Conservation (phyloP, 768 basidiomycete genomes). For the Dentipellis fragilis region DNA sequence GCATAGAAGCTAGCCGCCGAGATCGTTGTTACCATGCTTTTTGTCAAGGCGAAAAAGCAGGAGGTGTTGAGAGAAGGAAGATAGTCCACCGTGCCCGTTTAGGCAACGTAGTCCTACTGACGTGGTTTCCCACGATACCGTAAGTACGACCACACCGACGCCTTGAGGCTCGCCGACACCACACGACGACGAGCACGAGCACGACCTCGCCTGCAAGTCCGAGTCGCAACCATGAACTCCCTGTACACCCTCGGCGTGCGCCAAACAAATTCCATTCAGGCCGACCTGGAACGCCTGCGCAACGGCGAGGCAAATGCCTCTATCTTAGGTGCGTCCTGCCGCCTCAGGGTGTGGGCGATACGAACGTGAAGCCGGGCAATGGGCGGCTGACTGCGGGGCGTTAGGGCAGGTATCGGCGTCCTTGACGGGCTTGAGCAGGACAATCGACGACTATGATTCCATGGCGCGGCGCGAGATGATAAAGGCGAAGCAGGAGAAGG, state of each 20-base stretch:
- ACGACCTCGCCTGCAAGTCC: neutral
- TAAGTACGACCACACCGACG: neutral
- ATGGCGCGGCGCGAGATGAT: constrained; percentile 97
- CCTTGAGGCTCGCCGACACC: neutral
- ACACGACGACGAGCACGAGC: no score
- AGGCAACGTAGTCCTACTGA: no score
- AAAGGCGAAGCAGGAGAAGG: constrained; percentile 94
- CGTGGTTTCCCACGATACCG: neutral
- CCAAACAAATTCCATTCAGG: constrained; percentile 80
- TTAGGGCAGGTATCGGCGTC: constrained; percentile 98
- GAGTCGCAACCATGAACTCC: constrained; percentile 63
- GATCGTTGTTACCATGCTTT: no score
- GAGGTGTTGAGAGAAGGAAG: no score
- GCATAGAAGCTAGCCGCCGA: no score
- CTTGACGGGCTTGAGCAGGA: constrained; percentile 85
- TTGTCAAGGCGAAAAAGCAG: no score
- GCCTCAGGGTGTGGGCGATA: neutral
- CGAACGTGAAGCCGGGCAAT: neutral
- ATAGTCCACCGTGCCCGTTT: no score
- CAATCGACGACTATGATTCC: constrained; percentile 94
- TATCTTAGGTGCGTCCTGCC: constrained; percentile 58
- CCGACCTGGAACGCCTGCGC: constrained; percentile 76
- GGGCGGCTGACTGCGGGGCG: constrained; percentile 16
- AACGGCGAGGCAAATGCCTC: constrained; percentile 75
- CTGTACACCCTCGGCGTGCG: constrained; percentile 89